These are phyloP conservation scores for Aspergillus neoniger DNA, from an alignment of 2,329 filamentous ascomycete species.

Conservation along the genomic window DNA sequence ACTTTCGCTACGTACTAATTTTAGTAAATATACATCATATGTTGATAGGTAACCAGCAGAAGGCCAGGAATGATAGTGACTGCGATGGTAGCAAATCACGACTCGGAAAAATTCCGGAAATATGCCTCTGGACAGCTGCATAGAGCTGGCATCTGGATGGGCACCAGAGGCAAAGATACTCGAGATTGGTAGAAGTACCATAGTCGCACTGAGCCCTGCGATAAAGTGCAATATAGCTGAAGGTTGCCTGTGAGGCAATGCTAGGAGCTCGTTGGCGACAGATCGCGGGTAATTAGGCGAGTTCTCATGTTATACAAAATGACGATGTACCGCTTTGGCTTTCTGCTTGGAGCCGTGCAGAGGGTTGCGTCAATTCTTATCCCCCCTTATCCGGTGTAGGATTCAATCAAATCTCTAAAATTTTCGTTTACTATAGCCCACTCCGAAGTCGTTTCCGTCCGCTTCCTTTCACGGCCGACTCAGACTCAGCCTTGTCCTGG, in stretches of 20 bases:
- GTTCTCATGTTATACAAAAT: background rate
- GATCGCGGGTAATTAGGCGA: background rate
- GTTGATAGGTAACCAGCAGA: no score
- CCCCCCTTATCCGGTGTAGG: background rate
- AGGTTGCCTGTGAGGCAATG: background rate
- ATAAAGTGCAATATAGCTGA: background rate
- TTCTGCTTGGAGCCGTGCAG: background rate
- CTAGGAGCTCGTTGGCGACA: background rate
- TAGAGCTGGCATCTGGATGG: no score
- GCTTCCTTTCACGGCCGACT: conserved; percentile 38
- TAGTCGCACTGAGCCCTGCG: background rate
- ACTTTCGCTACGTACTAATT: no score
- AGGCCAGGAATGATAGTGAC: no score
- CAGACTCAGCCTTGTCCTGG: conserved; percentile 38
- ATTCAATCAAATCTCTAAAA: background rate
- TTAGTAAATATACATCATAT: no score
- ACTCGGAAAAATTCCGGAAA: background rate
- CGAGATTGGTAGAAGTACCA: background rate
- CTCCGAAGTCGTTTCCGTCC: conserved; percentile 42
- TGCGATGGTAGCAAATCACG: no score
- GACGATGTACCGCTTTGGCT: background rate
- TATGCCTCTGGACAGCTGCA: background rate
- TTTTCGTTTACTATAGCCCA: conserved; percentile 22
- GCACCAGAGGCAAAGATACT: background rate
- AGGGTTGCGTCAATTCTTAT: background rate